These are phyloP conservation scores for Colletotrichum sp. DNA, from an alignment of 2,329 filamentous ascomycete species.

Conservation along the genomic window DNA sequence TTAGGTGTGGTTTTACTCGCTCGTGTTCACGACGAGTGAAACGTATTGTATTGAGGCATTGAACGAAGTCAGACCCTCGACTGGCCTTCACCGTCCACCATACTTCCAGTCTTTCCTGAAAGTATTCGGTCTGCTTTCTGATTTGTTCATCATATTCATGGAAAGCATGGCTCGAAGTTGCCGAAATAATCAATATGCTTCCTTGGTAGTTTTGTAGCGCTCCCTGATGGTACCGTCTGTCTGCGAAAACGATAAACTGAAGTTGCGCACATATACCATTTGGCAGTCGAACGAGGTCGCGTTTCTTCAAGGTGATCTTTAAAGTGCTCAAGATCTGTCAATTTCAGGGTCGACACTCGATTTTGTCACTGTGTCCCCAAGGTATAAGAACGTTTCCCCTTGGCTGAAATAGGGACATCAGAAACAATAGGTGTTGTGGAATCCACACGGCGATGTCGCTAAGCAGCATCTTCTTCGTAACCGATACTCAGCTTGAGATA, in stretches of 20 bases:
- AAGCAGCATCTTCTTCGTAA: not conserved
- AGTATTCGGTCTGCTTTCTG: fast-evolving
- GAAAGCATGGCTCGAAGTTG: fast-evolving
- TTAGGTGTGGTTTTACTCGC: too few species aligned
- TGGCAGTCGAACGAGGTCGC: not conserved
- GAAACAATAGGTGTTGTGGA: not conserved
- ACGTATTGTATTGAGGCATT: not conserved
- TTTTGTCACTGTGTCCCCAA: not conserved
- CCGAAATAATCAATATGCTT: not conserved
- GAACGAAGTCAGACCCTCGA: fast-evolving
- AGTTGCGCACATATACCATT: fast-evolving
- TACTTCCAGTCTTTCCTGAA: not conserved
- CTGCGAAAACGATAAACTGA: not conserved
- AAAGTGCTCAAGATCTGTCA: not conserved
- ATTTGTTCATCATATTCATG: fast-evolving
- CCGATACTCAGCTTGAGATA: not conserved
- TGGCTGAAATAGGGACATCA: not conserved
- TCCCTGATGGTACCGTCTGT: not conserved
- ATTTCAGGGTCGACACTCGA: not conserved
- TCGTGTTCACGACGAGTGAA: too few species aligned
- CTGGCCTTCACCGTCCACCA: not conserved
- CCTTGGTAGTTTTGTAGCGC: fast-evolving
- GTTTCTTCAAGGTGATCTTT: not conserved
- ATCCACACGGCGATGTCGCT: not conserved
- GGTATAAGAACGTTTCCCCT: not conserved